Conservation (phyloP, 805 yeast genomes). For the Candida sanyiensis region DNA sequence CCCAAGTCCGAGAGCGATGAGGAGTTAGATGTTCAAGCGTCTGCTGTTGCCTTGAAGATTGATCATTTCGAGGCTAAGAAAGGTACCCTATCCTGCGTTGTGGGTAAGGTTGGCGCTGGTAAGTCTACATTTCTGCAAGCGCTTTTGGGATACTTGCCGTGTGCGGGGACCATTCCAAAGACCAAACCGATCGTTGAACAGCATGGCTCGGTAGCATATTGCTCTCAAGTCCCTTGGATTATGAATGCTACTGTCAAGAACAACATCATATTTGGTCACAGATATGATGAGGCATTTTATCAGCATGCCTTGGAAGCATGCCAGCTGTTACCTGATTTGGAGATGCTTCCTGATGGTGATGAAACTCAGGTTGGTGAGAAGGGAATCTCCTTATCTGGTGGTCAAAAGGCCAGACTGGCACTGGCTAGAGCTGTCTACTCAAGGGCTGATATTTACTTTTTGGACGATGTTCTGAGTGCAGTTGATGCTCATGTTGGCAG, state of each 20-base stretch:
- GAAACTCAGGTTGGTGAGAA: constrained; percentile 90
- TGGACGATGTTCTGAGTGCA: constrained; percentile 93
- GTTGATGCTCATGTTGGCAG: constrained; percentile 96
- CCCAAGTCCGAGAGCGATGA: constrained; percentile 26
- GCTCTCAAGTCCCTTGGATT: constrained; percentile 94
- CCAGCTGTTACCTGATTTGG: constrained; percentile 75
- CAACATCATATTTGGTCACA: constrained; percentile 86
- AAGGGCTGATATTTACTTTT: constrained; percentile 82
- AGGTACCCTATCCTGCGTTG: constrained; percentile 78
- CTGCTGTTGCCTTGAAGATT: constrained; percentile 50
- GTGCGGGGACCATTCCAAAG: constrained; percentile 27
- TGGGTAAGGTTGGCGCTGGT: constrained; percentile 89
- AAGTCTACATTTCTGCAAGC: constrained; percentile 79
- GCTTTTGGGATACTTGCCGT: constrained; percentile 67
- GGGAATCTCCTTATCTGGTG: constrained; percentile 94
- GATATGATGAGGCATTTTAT: constrained; percentile 76
- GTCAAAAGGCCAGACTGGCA: constrained; percentile 93
- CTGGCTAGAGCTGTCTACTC: constrained; percentile 95
- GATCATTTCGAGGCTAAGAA: constrained; percentile 59
- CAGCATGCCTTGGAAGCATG: constrained; percentile 79
- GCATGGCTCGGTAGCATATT: constrained; percentile 82
- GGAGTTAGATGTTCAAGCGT: constrained; percentile 29
- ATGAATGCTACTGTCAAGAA: constrained; percentile 91
- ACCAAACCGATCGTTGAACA: constrained; percentile 41
- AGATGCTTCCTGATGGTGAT: constrained; percentile 82